A percentile compares a stretch with the other conserved stretches of the same genome.
Evolutionary conservation across 2,329 filamentous ascomycete species (phyloP).

Genomic region (Aurifilum marmelostoma): DNA sequence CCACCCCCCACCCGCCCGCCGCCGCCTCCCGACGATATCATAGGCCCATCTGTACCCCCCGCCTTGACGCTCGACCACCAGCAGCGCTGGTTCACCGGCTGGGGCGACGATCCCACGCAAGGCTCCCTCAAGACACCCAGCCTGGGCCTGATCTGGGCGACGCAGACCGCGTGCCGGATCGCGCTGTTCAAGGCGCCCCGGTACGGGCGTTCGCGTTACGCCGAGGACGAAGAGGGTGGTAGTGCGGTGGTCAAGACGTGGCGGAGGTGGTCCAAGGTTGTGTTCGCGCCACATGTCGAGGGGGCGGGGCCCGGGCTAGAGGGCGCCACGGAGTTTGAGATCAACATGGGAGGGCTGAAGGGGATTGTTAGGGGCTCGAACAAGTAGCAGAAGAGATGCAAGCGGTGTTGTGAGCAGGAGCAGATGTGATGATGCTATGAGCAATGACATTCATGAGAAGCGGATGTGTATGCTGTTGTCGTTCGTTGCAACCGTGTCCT

Average conservation of each 20-base stretch:
- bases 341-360: conserved; percentile 67
- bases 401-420: too few relatives aligned
- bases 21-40: conserved; percentile 34
- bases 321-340: conserved; percentile 71
- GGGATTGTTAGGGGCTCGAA: conserved; percentile 33
- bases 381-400: not conserved
- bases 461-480: not conserved
- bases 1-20: conserved; percentile 18
- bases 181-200: conserved; percentile 75
- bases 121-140: conserved; percentile 76
- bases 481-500: not conserved
- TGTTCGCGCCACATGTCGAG: conserved; percentile 79
- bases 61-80: conserved; percentile 82
- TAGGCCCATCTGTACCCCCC: conserved; percentile 43
- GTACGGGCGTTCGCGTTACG: conserved; percentile 41
- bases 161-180: conserved; percentile 82
- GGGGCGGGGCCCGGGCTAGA: conserved; percentile 52
- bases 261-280: conserved; percentile 82
- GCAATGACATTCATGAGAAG: not conserved
- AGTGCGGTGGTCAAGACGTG: conserved; percentile 59
- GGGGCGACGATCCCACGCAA: conserved; percentile 71
- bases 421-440: conserved; percentile 3
- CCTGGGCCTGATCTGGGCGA: conserved; percentile 87
- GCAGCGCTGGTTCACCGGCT: conserved; percentile 93
- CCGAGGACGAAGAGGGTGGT: conserved; percentile 45